These are phyloP conservation scores for Saccharomycopsis malanga DNA, from an alignment of 805 yeast species.

Conservation along the genomic window DNA sequence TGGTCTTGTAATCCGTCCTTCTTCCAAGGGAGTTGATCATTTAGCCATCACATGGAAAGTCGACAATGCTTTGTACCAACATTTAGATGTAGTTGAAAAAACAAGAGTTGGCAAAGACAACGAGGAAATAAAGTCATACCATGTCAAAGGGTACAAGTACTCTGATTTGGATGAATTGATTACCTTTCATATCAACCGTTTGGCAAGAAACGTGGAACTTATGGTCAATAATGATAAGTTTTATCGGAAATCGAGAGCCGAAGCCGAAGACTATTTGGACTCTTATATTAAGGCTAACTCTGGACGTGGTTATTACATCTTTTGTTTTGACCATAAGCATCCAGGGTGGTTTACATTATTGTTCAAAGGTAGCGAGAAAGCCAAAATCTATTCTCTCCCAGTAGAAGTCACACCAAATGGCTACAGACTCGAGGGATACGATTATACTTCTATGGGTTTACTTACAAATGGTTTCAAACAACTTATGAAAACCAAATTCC, in stretches of 20 bases:
- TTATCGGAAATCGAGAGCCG: slow-evolving; percentile 69
- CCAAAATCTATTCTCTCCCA: slow-evolving; percentile 76
- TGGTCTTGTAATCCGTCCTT: slow-evolving; percentile 89
- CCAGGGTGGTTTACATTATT: slow-evolving; percentile 92
- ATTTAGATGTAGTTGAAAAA: slow-evolving; percentile 75
- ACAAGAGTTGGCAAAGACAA: slow-evolving; percentile 68
- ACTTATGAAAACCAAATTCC: slow-evolving; percentile 28
- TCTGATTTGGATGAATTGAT: slow-evolving; percentile 91
- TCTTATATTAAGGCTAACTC: slow-evolving; percentile 89
- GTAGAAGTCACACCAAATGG: slow-evolving; percentile 89
- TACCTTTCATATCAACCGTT: slow-evolving; percentile 76
- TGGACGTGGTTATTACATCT: slow-evolving; percentile 81
- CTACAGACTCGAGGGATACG: slow-evolving; percentile 66
- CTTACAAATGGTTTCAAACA: slow-evolving; percentile 95
- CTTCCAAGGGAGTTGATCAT: slow-evolving; percentile 82
- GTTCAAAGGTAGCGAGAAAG: slow-evolving; percentile 70
- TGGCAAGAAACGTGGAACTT: slow-evolving; percentile 75
- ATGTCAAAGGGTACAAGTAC: slow-evolving; percentile 64
- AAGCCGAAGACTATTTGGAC: slow-evolving; percentile 80
- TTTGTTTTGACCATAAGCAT: slow-evolving; percentile 79
- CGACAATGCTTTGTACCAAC: slow-evolving; percentile 85
- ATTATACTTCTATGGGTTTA: slow-evolving; percentile 82
- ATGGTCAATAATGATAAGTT: slow-evolving; percentile 85
- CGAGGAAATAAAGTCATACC: slow-evolving; percentile 46
- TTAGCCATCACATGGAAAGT: slow-evolving; percentile 96